Evolutionary conservation across 148 eudicot species (phyloP).

Genomic region (Vaccinium darrowii): DNA sequence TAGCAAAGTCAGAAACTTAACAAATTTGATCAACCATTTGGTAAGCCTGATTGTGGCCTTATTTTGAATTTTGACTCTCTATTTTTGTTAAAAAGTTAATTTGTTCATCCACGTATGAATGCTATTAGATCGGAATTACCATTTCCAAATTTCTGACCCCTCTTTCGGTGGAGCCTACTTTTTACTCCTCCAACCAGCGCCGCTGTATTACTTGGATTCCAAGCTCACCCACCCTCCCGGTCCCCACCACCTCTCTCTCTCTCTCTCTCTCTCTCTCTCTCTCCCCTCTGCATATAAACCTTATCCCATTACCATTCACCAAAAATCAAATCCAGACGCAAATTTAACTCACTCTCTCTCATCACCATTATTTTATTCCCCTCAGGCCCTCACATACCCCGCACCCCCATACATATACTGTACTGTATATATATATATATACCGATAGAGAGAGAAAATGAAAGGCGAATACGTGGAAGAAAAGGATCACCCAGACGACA

Average conservation of each 20-base stretch:
- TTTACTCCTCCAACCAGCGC: conserved; percentile 25
- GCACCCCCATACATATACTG: neutral
- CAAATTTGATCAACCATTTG: too few species aligned
- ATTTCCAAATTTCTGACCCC: neutral
- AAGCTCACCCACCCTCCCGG: conserved; percentile 32
- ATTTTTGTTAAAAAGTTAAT: too few species aligned
- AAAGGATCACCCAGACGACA: conserved; percentile 19
- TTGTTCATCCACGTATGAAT: too few species aligned
- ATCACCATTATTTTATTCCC: neutral
- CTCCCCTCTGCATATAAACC: neutral
- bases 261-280: neutral
- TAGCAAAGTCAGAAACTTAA: too few species aligned
- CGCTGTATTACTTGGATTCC: conserved; percentile 35
- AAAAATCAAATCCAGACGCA: neutral
- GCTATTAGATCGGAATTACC: too few species aligned
- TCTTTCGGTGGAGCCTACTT: conserved; percentile 11
- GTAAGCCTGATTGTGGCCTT: too few species aligned
- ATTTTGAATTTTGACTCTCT: too few species aligned
- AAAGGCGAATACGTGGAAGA: conserved; percentile 45
- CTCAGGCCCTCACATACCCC: neutral
- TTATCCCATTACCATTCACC: neutral
- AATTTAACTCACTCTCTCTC: neutral
- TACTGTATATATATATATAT: neutral
- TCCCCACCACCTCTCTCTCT: neutral
- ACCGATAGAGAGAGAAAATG: conserved; percentile 21